Evolutionary conservation across 164 flowering plant genomes (phyloP), one percentile per base, ranked within the genome.

Genomic region (Brasenia schreberi): DNA sequence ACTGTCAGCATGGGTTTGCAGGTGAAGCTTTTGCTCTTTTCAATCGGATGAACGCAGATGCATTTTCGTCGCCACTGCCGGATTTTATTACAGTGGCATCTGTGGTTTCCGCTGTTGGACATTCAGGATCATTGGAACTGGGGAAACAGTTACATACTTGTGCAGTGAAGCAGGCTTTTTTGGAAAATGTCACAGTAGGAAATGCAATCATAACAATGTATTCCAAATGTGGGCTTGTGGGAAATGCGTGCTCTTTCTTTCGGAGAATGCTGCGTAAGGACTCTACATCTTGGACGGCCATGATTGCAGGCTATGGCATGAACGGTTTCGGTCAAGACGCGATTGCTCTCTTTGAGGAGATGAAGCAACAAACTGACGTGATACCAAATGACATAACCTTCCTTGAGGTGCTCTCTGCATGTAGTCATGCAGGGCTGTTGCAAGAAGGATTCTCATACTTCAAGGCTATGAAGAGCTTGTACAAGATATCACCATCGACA

Each of bases 371-470:
- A 63, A 33, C 19, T 2, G 42, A 42, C 45, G 59, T 67, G 5
- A 45, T 17, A 27, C 70, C 70, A 59, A 67, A 67, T 18, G 61
- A 33, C 19, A 52, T 71, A 42, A 63, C 74, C 56, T 71, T 63
- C 58, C 62, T 67, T 67, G 74, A 71, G 70, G 56, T 71, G 42
- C 43, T 67, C 43, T 67, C 69, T 65, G 70, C 70, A 4, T 71
- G 74, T 59, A 43, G 74, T 66, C 70, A 71, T 67, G 74, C 69
- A 18, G 74, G 74, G 14, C 17, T 71, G 59, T 66, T 71, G 44
- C 44, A 63, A 18, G 74, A 71, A 67, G 74, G 70, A 27, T 71
- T 68, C 66, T n/a, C 19, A 7, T 71, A 67, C 68, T 71, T 71
- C 42, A 53, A 67, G 63, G 43, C 18, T 49, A 71, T 71, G 74